These are phyloP conservation scores for Malassezia pachydermatis DNA, from an alignment of 1,284 basidiomycete genomes.

Conservation along the genomic window DNA sequence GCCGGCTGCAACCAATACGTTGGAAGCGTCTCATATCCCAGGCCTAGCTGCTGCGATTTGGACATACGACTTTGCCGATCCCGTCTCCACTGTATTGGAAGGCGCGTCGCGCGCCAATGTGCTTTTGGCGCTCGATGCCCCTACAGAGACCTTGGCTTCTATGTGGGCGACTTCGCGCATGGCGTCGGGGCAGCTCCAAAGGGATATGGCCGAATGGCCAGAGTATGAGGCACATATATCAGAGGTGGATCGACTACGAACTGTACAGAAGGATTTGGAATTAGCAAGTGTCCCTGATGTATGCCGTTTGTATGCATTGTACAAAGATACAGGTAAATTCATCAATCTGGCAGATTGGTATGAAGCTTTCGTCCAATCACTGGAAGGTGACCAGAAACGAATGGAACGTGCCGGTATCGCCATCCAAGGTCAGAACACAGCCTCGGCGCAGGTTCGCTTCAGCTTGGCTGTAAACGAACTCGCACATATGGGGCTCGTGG, in stretches of 20 bases:
- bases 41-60: constrained; percentile 12
- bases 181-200: constrained; percentile 3
- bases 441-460: constrained; percentile 28
- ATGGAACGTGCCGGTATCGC: constrained; percentile 4
- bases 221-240: not conserved
- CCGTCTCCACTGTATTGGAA: constrained; percentile 6
- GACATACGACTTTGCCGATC: constrained; percentile 18
- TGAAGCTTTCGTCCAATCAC: constrained; percentile 32
- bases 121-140: constrained; percentile 11
- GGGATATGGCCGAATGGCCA: constrained; percentile 1
- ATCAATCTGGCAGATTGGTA: constrained; percentile 44
- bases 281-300: constrained; percentile 27
- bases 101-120: constrained; percentile 12
- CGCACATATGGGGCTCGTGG: constrained; percentile 36
- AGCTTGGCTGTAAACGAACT: constrained; percentile 37
- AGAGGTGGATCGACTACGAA: constrained; percentile 9
- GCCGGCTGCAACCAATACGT: not conserved
- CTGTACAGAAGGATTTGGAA: not conserved
- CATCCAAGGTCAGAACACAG: not conserved
- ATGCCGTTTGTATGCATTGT: constrained; percentile 29
- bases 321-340: constrained; percentile 35
- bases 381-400: constrained; percentile 14
- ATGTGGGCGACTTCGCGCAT: constrained; percentile 9
- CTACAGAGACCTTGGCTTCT: constrained; percentile 9
- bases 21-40: not conserved